Base-by-base conservation (phyloP, 225 moss, liverwort and hornwort genomes). In the Pseudisothecium myosuroides region DNA sequence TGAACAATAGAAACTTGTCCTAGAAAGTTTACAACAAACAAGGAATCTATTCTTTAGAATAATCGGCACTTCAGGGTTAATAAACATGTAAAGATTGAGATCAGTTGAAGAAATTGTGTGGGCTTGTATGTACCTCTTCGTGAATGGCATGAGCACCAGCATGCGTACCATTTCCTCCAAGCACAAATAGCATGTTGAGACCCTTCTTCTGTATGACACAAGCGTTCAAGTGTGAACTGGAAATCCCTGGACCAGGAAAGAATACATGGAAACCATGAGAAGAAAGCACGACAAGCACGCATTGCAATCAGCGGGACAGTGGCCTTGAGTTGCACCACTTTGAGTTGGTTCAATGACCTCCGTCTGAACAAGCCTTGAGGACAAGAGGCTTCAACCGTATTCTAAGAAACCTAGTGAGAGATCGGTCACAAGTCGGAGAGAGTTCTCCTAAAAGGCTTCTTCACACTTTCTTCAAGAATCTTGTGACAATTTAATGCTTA, bases 131-230 rank as follows among this genome's bases (percentile, higher is more conserved):
- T 87, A 97, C 97, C 95, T 97, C 97, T 81, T 97, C 95, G 43
- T 97, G 96, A 85, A 98, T 98, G 60, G 94, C 96, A 83, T 91
- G 83, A 66, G 98, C 98, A 49, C 98, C 98, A 22, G 98, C 97
- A 64, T 98, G 98, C 80, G 98, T 97, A 62, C 98, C 98, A 89
- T 98, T 98, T 56, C 98, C 98, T 79, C 98, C 98, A 56, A 98
- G 88, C 36, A 98, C 94, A 83, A 98, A 98, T 34, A 98, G 96
- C 97, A 98, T 98, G 93, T 98, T 98, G 90, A 98, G 90, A 41
- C 92, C 94, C 86, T 95, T 96, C 86, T 87, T 94, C 96, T 98
- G 94, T 88, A 85, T 41, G 81, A 82, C 92, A 93, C 86, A 88
- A 90, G 87, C 64, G 86, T 88, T 84, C 85, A 89, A 88, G 63